Evolutionary conservation across 2,329 filamentous ascomycete genomes (phyloP).

Genomic region (Dothistroma pini): DNA sequence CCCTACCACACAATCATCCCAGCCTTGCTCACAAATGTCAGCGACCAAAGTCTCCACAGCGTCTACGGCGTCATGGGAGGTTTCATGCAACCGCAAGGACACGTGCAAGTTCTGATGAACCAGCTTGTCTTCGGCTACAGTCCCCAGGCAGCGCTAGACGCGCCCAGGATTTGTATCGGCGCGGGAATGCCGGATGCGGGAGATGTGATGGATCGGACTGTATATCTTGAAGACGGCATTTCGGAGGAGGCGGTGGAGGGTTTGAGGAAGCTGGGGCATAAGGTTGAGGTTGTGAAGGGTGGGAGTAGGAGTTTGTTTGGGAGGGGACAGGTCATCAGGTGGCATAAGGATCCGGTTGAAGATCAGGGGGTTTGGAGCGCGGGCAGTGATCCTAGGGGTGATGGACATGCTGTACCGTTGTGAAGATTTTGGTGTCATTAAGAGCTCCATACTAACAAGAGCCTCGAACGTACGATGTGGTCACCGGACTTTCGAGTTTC

Average conservation of each 20-base stretch:
- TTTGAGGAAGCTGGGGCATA: constrained; percentile 67
- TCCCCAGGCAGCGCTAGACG: constrained; percentile 85
- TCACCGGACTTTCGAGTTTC: constrained; percentile 39
- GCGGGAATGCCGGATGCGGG: constrained; percentile 63
- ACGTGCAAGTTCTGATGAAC: constrained; percentile 87
- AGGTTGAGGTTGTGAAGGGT: constrained; percentile 65
- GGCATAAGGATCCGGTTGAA: constrained; percentile 64
- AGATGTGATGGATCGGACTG: constrained; percentile 57
- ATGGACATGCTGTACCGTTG: constrained; percentile 64
- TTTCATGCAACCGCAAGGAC: constrained; percentile 97
- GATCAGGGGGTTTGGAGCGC: constrained; percentile 74
- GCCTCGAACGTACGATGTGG: constrained; percentile 29
- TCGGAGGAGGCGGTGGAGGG: constrained; percentile 62
- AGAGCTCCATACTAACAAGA: neutral
- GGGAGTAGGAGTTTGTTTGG: constrained; percentile 70
- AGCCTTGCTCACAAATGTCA: constrained; percentile 74
- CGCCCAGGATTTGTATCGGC: constrained; percentile 84
- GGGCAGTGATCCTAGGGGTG: constrained; percentile 82
- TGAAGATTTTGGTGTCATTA: neutral
- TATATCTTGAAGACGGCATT: constrained; percentile 83
- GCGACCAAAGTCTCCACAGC: constrained; percentile 71
- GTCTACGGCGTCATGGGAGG: constrained; percentile 97
- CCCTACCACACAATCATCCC: constrained; percentile 99
- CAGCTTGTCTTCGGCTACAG: constrained; percentile 77
- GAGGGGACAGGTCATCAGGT: constrained; percentile 79